These are phyloP conservation scores for Sugiyamaella smithiae DNA, from an alignment of 805 yeast genomes.

Conservation along the genomic window DNA sequence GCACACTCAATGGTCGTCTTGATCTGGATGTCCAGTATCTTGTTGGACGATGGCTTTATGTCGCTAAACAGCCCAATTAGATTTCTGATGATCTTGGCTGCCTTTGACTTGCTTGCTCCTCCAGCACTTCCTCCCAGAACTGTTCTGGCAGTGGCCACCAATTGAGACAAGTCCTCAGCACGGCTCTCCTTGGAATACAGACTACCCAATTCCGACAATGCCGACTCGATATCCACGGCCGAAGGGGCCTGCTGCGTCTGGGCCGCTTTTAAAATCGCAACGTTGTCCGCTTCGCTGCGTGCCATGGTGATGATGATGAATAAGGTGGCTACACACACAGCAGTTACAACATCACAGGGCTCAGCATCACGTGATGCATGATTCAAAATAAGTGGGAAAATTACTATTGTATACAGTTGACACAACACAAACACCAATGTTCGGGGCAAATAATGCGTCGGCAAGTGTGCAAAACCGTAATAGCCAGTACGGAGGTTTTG, in stretches of 20 bases:
- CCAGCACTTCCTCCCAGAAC: conserved; percentile 72
- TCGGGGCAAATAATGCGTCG: not conserved
- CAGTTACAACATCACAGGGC: not conserved
- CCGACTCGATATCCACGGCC: conserved; percentile 25
- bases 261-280: not conserved
- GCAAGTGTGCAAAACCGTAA: not conserved
- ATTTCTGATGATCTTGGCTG: conserved; percentile 83
- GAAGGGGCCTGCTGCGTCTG: not conserved
- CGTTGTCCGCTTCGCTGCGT: conserved; percentile 2
- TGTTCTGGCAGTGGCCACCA: conserved; percentile 65
- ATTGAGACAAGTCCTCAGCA: conserved; percentile 50
- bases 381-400: too few relatives aligned
- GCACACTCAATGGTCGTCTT: conserved; percentile 72
- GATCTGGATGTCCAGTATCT: conserved; percentile 60
- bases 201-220: conserved; percentile 73
- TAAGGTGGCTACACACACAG: not conserved
- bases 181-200: conserved; percentile 54
- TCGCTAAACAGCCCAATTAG: conserved; percentile 74
- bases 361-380: too few relatives aligned
- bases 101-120: conserved; percentile 63
- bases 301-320: not conserved
- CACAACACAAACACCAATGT: too few relatives aligned
- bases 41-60: not conserved
- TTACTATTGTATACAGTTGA: too few relatives aligned
- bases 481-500: not conserved